A percentile compares a stretch with the other conserved stretches of the same genome.
Evolutionary conservation across 768 basidiomycete species (phyloP).

Genomic region (Rhodocollybia butyracea): DNA sequence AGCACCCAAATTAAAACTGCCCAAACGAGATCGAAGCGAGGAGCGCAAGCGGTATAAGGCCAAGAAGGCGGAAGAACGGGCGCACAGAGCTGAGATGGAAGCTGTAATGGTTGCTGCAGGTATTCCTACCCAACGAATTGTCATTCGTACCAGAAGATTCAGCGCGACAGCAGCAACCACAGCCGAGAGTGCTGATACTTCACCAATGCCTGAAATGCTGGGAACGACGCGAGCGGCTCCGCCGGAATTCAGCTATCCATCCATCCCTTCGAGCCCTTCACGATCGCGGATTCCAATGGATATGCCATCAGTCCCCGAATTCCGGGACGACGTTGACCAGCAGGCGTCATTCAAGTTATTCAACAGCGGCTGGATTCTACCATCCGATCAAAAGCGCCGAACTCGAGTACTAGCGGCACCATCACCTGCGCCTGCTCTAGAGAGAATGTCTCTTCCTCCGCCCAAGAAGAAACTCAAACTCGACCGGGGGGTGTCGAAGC

Average conservation of each 20-base stretch:
- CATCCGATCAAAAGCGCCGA: slow-evolving; percentile 55
- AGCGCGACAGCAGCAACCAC: background rate
- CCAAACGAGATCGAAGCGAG: slow-evolving; percentile 2
- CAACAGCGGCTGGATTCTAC: slow-evolving; percentile 86
- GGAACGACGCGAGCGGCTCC: background rate
- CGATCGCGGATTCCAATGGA: background rate
- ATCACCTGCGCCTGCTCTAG: slow-evolving; percentile 22
- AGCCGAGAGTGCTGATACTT: background rate
- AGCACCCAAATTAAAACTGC: background rate
- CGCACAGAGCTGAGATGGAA: slow-evolving; percentile 9
- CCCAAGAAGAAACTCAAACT: slow-evolving; percentile 41
- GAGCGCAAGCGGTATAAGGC: background rate
- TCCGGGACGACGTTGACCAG: slow-evolving; percentile 71
- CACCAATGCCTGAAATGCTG: too few species aligned
- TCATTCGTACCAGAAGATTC: slow-evolving; percentile 7
- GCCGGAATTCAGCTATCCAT: background rate
- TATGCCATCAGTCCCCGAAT: slow-evolving; percentile 41
- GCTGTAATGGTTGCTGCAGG: slow-evolving; percentile 39
- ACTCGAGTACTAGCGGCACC: background rate
- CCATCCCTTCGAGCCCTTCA: background rate
- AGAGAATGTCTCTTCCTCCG: slow-evolving; percentile 44
- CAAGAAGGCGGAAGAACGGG: background rate
- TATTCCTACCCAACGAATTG: slow-evolving; percentile 34
- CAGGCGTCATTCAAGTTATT: slow-evolving; percentile 77
- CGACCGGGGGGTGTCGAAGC: slow-evolving; percentile 35